These are phyloP conservation scores for Ulota crispa DNA, from an alignment of 225 moss, liverwort and hornwort species.

Conservation along the genomic window DNA sequence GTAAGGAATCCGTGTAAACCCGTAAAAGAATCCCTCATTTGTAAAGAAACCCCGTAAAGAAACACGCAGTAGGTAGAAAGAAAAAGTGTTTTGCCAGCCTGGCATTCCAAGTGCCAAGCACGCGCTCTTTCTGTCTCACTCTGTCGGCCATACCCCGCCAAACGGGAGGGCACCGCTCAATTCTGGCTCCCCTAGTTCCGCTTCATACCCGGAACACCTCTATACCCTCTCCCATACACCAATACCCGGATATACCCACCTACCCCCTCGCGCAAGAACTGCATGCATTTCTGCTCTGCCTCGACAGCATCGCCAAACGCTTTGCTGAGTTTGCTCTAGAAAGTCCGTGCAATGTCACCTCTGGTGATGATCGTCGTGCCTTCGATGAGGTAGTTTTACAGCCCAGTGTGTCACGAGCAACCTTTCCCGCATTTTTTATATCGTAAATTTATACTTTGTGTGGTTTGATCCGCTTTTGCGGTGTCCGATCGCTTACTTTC, in stretches of 20 bases:
- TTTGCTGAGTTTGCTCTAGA: too few species aligned
- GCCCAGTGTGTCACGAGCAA: not conserved
- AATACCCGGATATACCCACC: not conserved
- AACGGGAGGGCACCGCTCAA: not conserved
- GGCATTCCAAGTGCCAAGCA: not conserved
- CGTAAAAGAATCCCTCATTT: too few species aligned
- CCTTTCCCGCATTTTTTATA: too few species aligned
- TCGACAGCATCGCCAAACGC: too few species aligned
- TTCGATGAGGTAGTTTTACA: not conserved
- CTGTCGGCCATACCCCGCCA: not conserved
- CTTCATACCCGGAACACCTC: rapidly evolving
- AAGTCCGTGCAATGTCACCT: not conserved
- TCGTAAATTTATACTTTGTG: too few species aligned
- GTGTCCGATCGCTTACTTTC: slow-evolving; percentile 1
- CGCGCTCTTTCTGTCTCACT: not conserved
- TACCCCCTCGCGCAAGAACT: not conserved
- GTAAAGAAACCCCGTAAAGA: too few species aligned
- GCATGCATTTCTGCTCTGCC: not conserved
- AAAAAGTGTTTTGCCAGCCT: not conserved
- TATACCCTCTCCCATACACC: not conserved
- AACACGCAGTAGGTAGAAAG: not conserved
- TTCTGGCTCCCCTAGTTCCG: not conserved
- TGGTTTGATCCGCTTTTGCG: not conserved
- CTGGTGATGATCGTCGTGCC: not conserved
- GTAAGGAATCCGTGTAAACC: too few species aligned